Base-by-base conservation (phyloP, 441 rosid species). In the Bruguiera hainesii region DNA sequence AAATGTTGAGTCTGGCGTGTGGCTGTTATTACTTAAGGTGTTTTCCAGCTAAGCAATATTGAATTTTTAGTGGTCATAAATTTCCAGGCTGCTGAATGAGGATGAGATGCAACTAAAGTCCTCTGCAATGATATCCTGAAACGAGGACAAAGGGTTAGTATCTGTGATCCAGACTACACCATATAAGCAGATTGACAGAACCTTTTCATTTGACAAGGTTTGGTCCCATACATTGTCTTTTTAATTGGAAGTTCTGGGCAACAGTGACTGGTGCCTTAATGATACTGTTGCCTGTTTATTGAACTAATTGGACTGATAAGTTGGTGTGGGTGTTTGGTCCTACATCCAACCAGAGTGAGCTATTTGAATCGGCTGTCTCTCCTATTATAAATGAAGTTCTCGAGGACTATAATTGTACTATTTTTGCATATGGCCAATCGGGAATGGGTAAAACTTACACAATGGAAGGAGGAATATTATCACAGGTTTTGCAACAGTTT, bases 361-460 rank as follows among this genome's bases (percentile, higher is more conserved):
- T 90, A 76, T 90, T 80, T 67, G 84, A 88, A 7, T 52, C 56
- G 4, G 13, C 56, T 2, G 13, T 52, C 3, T 83, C 87, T 66
- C 92, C 93, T 13, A 85, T 87, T 71, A 91, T 89, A 7, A 79
- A 78, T 67, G 96, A 87, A 75, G 96, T 87, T 56, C 89, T 89
- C 52, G 91, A 89, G 72, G 96, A 89, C 19, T 89, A 85, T 72
- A 89, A 87, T 56, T 89, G 96, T 68, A 89, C 93, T 51, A 87
- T 89, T 76, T 89, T 89, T 73, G 96, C 93, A 25, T 89, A 89
- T 30, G 96, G 93, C 58, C 93, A 87, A 75, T 87, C 93, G 20
- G 96, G 96, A 75, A 87, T 93, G 5, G 91, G 96, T n/a, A 89
- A 89, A 67, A 87, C 93, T 30, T 89, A 89, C 67, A 87, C 93